Evolutionary conservation across 2,329 filamentous ascomycete genomes (phyloP).

Genomic region (Verticillium tricorpus): DNA sequence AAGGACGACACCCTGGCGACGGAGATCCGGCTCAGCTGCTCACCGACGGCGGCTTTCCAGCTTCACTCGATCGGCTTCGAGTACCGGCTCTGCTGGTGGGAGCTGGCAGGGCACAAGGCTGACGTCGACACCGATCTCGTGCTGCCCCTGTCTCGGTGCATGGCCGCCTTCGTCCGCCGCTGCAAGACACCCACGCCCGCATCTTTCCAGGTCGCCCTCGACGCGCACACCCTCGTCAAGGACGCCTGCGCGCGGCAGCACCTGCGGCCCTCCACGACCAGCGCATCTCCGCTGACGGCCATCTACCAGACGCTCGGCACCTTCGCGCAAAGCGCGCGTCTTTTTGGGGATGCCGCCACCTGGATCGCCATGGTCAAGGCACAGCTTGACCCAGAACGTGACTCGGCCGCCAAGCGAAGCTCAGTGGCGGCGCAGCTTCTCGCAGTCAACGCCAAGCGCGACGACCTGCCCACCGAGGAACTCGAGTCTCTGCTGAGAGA

Average conservation of each 20-base stretch:
- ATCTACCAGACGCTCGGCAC: slow-evolving; percentile 51
- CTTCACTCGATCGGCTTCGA: slow-evolving; percentile 61
- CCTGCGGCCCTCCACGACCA: slow-evolving; percentile 27
- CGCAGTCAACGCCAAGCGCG: slow-evolving; percentile 46
- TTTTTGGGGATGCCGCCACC: slow-evolving; percentile 45
- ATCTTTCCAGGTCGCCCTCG: slow-evolving; percentile 34
- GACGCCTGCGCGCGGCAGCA: slow-evolving; percentile 15
- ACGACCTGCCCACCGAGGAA: slow-evolving; percentile 25
- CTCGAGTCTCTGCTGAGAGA: slow-evolving; percentile 39
- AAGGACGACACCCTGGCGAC: slow-evolving; percentile 54
- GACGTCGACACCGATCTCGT: slow-evolving; percentile 60
- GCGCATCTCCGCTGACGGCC: slow-evolving; percentile 37
- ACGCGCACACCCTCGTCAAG: slow-evolving; percentile 25
- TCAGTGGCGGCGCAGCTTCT: slow-evolving; percentile 52
- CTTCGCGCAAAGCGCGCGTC: slow-evolving; percentile 39
- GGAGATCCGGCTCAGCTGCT: slow-evolving; percentile 50
- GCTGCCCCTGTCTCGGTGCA: slow-evolving; percentile 59
- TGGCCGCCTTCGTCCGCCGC: slow-evolving; percentile 57
- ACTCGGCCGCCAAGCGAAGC: slow-evolving; percentile 46
- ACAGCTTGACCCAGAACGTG: slow-evolving; percentile 29
- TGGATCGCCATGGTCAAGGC: slow-evolving; percentile 48
- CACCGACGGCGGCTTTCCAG: slow-evolving; percentile 53
- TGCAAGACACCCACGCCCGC: slow-evolving; percentile 25
- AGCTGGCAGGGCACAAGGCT: slow-evolving; percentile 52
- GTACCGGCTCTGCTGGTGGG: slow-evolving; percentile 62